Percentiles rank a stretch among this genome's conserved stretches.
Evolutionary conservation across 208 protist species (phyloP).

Genomic region (Zelonia costaricensis): DNA sequence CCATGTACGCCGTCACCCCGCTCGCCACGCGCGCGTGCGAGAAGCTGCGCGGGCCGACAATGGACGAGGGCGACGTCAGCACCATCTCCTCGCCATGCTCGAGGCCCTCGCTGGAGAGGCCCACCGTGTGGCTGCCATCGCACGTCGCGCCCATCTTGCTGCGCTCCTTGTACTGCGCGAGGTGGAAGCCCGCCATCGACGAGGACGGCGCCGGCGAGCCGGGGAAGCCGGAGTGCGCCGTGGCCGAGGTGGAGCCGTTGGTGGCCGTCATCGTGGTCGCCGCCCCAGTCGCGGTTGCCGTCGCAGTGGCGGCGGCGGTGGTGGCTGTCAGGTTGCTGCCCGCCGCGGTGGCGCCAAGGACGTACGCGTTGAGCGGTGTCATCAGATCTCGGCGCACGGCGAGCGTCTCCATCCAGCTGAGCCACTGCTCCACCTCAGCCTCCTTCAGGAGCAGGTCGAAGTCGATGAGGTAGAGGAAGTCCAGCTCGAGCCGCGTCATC

Average conservation of each 20-base stretch:
- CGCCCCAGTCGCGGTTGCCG: background rate
- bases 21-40: constrained; percentile 6
- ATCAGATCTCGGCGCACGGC: constrained; percentile 49
- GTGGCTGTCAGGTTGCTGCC: constrained; percentile 7
- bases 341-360: constrained; percentile 28
- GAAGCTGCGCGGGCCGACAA: constrained; percentile 5
- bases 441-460: constrained; percentile 81
- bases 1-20: background rate
- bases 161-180: constrained; percentile 3
- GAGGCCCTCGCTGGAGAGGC: constrained; percentile 7
- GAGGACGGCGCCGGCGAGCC: background rate
- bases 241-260: background rate
- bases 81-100: constrained; percentile 3
- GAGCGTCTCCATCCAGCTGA: constrained; percentile 76
- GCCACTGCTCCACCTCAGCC: constrained; percentile 71
- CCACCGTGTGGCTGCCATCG: constrained; percentile 12
- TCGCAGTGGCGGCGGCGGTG: background rate
- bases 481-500: constrained; percentile 70
- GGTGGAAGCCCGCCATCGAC: background rate
- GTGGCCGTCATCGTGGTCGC: no score
- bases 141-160: constrained; percentile 1
- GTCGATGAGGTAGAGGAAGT: constrained; percentile 87
- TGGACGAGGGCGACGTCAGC: constrained; percentile 3
- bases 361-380: constrained; percentile 58
- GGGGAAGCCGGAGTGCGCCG: background rate